Percentiles rank a stretch among this genome's conserved stretches.
Evolutionary conservation across 805 yeast species (phyloP).

Genomic region (Starmerella lactis-condensi): DNA sequence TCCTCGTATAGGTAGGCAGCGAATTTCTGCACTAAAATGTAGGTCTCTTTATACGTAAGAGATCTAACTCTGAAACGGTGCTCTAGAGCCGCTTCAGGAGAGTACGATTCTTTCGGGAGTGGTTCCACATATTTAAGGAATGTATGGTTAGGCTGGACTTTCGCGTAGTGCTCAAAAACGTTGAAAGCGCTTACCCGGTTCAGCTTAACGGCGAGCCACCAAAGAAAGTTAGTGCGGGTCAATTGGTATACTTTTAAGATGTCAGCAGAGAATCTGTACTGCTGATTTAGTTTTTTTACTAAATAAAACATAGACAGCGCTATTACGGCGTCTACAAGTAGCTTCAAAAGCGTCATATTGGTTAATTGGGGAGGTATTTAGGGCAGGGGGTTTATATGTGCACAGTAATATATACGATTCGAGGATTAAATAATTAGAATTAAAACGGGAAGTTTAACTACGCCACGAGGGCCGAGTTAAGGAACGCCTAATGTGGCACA

Average conservation of each 20-base stretch:
- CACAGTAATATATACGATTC: too few species aligned
- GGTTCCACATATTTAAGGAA: slow-evolving; percentile 53
- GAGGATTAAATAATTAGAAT: too few species aligned
- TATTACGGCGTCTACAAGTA: too few species aligned
- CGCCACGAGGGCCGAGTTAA: too few species aligned
- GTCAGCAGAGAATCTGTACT: slow-evolving; percentile 11
- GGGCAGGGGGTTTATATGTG: too few species aligned
- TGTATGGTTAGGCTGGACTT: slow-evolving; percentile 29
- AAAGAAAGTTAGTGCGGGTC: slow-evolving; percentile 3
- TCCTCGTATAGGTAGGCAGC: slow-evolving; percentile 45
- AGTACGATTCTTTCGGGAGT: slow-evolving; percentile 20
- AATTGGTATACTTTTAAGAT: slow-evolving; percentile 6
- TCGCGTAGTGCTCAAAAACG: slow-evolving; percentile 39
- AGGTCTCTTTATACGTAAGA: slow-evolving; percentile 51
- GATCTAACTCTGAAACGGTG: slow-evolving; percentile 44
- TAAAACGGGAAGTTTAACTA: too few species aligned
- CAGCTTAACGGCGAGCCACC: slow-evolving; percentile 5
- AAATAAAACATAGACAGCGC: too few species aligned
- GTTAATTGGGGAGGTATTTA: too few species aligned
- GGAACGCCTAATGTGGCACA: too few species aligned
- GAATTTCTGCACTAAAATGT: slow-evolving; percentile 44
- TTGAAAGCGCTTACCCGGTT: slow-evolving; percentile 45
- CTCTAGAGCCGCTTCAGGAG: slow-evolving; percentile 16
- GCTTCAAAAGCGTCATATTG: too few species aligned
- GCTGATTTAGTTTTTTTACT: slow-evolving; percentile 16